Base-by-base conservation (phyloP, 2,329 filamentous ascomycete genomes). In the Colletotrichum sp. region DNA sequence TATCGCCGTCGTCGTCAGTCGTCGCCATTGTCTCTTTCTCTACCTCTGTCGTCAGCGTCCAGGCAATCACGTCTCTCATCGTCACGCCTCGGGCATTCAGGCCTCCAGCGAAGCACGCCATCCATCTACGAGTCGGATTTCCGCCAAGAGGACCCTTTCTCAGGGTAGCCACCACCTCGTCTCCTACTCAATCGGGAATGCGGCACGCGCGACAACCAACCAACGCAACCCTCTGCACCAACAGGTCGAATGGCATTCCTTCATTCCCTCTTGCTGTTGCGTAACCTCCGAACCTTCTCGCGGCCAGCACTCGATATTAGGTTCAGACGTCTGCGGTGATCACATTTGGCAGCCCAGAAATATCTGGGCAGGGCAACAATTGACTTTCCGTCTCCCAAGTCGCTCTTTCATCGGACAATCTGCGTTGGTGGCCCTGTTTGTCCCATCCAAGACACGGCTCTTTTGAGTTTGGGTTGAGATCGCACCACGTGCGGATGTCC, bases 391-490 rank as follows among this genome's bases (percentile, higher is more conserved):
- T 73, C 39, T 60, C 32, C 34, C 30, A 18, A 24, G 55, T 65
- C 30, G 39, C 49, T 12, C 18, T 44, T 49, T 72, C 55, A 73
- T 73, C 73, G 49, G 70, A 73, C 64, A 76, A 76, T 64, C 34
- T 49, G 26, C 28, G 30, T 39, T 69, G 59, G 63, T 67, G 73
- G 71, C 59, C 39, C 44, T 59, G 73, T 69, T 69, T 73, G 64
- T 73, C 63, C 73, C 73, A 69, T 73, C n/a, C 52, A 13, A 21
- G 36, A 24, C 68, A 32, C 26, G 12, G 57, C 39, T 28, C 30
- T 21, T 75, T 39, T 57, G 32, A 34, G n/a, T 60, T 73, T 64
- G 18, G 32, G 18, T 16, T 55, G 28, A 49, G 55, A 59, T 62
- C 44, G 10, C n/a, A 60, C n/a, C 57, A 69, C n/a, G 10, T 36